These are phyloP conservation scores for Fusarium irregulare DNA, from an alignment of 2,329 filamentous ascomycete genomes.

Conservation along the genomic window DNA sequence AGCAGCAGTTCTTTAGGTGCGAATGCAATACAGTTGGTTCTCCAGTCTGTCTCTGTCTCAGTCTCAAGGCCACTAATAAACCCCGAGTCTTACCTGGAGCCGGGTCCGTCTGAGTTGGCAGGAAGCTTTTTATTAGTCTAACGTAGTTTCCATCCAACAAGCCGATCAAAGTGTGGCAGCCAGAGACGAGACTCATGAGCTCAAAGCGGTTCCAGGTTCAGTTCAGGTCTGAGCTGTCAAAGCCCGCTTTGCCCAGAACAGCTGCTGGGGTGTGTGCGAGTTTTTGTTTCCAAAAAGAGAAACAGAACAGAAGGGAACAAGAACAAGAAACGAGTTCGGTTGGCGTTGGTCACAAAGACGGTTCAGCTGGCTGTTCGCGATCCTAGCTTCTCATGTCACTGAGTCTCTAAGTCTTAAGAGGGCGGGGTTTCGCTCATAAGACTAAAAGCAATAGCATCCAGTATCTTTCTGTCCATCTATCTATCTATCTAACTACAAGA, in stretches of 20 bases:
- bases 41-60: not conserved
- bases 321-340: slow-evolving; percentile 41
- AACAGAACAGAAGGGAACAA: not conserved
- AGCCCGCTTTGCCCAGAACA: slow-evolving; percentile 45
- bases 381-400: slow-evolving; percentile 24
- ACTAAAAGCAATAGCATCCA: not conserved
- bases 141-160: not conserved
- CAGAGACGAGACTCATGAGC: not conserved
- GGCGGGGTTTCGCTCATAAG: slow-evolving; percentile 14
- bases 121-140: not conserved
- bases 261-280: slow-evolving; percentile 7
- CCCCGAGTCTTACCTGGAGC: slow-evolving; percentile 24
- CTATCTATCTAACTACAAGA: not conserved
- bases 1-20: not conserved
- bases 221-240: slow-evolving; percentile 23
- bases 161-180: not conserved
- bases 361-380: slow-evolving; percentile 42
- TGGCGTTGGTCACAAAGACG: slow-evolving; percentile 34
- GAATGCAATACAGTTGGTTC: slow-evolving; percentile 8
- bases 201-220: slow-evolving; percentile 24
- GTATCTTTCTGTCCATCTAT: not conserved
- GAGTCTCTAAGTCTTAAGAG: slow-evolving; percentile 33
- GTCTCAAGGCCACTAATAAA: slow-evolving; percentile 29
- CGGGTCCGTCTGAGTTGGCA: slow-evolving; percentile 35
- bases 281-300: slow-evolving; percentile 29